phyloP scores from a whole-genome alignment of 768 basidiomycete species.

The Termitomyces sp. region DNA sequence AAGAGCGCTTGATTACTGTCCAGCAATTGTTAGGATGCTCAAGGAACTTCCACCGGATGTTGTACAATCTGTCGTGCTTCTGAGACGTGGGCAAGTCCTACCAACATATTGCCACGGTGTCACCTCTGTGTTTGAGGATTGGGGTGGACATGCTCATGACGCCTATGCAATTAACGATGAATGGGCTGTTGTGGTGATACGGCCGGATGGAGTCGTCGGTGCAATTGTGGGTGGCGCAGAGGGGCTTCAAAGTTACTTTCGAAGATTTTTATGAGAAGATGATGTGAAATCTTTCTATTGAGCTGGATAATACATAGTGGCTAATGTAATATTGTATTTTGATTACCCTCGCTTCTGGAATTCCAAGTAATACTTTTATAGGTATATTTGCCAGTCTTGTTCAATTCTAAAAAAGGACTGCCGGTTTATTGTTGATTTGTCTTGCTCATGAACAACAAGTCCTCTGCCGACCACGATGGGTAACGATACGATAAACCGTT shows the following conservation, averaged over 20 bases:
- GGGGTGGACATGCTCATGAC: constrained; percentile 29
- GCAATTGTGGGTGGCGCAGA: constrained; percentile 26
- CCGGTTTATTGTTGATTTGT: not conserved
- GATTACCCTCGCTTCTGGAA: not conserved
- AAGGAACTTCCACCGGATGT: constrained; percentile 17
- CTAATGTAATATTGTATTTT: not conserved
- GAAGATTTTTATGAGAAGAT: constrained; percentile 18
- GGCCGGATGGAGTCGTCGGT: constrained; percentile 44
- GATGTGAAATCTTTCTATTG: not conserved
- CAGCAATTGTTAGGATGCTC: constrained; percentile 10
- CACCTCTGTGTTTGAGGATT: constrained; percentile 17
- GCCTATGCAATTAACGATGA: constrained; percentile 29
- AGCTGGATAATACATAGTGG: not conserved
- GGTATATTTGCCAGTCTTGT: too few species aligned
- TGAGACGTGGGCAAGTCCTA: constrained; percentile 16
- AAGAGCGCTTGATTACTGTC: constrained; percentile 14
- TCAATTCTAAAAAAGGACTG: too few species aligned
- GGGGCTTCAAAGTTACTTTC: constrained; percentile 29
- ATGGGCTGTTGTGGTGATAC: constrained; percentile 28
- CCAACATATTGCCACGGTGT: constrained; percentile 26
- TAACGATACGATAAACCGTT: constrained; percentile 14
- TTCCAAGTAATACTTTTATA: not conserved
- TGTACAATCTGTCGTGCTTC: constrained; percentile 21
- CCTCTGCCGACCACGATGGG: constrained; percentile 5
- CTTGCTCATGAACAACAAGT: not conserved